Conservation (phyloP, 768 basidiomycete genomes). For the Leucogyrophana mollusca region DNA sequence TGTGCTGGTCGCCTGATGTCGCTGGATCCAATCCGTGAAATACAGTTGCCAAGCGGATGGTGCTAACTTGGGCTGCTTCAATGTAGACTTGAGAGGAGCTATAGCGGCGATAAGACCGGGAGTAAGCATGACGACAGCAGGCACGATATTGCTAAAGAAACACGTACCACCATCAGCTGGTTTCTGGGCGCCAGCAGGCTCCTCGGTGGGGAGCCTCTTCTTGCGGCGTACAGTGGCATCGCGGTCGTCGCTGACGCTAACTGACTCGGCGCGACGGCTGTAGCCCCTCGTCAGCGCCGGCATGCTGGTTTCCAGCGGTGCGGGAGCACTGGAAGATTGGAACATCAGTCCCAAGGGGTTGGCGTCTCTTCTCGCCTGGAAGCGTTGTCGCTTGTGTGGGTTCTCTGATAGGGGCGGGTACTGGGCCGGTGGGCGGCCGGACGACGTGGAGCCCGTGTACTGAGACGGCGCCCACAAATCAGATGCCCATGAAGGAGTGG, state of each 20-base stretch:
- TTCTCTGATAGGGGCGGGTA: conserved; percentile 47
- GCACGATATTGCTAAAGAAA: conserved; percentile 14
- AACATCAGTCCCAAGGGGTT: conserved; percentile 55
- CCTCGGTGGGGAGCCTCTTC: conserved; percentile 42
- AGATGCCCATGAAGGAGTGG: conserved; percentile 63
- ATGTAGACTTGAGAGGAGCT: conserved; percentile 72
- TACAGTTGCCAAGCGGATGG: conserved; percentile 96
- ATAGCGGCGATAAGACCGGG: conserved; percentile 24
- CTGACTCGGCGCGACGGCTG: conserved; percentile 67
- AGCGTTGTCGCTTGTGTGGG: conserved; percentile 37
- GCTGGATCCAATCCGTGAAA: conserved; percentile 93
- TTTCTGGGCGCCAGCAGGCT: conserved; percentile 37
- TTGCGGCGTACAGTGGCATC: conserved; percentile 74
- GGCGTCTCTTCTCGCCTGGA: conserved; percentile 38
- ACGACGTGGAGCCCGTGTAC: conserved; percentile 43
- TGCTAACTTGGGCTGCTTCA: conserved; percentile 88
- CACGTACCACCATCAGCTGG: conserved; percentile 48
- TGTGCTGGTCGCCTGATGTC: conserved; percentile 73
- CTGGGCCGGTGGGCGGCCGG: conserved; percentile 42
- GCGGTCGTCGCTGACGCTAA: conserved; percentile 56
- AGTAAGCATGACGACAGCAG: conserved; percentile 29
- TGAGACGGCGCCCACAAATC: conserved; percentile 62
- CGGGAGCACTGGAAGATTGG: conserved; percentile 71
- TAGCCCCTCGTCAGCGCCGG: conserved; percentile 56
- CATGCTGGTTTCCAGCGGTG: conserved; percentile 45